Percentiles rank a stretch among this genome's conserved stretches.
phyloP scores from a whole-genome alignment of 345 rosid species.

The Eucalyptus marginata region DNA sequence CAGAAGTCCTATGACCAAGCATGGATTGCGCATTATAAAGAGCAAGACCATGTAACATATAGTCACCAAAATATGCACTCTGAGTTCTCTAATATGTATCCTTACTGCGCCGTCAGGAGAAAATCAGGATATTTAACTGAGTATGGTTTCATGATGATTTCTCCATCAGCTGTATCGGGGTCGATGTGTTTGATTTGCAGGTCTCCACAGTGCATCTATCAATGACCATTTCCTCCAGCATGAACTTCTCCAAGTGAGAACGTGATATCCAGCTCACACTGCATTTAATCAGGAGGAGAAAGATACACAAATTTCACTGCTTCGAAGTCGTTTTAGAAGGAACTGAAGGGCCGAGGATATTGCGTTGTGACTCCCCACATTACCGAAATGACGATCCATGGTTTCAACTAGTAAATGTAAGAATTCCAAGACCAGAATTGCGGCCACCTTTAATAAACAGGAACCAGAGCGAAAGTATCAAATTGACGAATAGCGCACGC shows the following conservation, averaged over 20 bases:
- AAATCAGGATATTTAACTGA: background rate
- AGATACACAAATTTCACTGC: background rate
- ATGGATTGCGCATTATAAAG: background rate
- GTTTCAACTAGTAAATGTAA: constrained; percentile 95
- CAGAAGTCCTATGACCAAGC: background rate
- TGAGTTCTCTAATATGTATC: background rate
- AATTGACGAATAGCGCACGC: too few relatives aligned
- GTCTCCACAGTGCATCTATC: constrained; percentile 90
- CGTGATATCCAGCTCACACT: constrained; percentile 98
- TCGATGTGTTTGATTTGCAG: constrained; percentile 68
- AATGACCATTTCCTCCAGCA: constrained; percentile 98
- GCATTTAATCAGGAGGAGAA: background rate
- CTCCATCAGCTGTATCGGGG: constrained; percentile 85
- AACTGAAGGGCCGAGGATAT: background rate
- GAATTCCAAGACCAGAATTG: constrained; percentile 42
- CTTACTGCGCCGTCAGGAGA: background rate
- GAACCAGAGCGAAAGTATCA: too few relatives aligned
- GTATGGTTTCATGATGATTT: constrained; percentile 31
- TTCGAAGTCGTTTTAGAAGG: background rate
- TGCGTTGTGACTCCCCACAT: constrained; percentile 46
- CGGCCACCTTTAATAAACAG: too few relatives aligned
- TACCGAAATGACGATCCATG: constrained; percentile 96
- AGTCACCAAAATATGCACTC: background rate
- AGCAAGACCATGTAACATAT: background rate
- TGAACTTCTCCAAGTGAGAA: constrained; percentile 81